Evolutionary conservation across 768 basidiomycete species (phyloP).

Genomic region (Pleurotus tuber-regium): DNA sequence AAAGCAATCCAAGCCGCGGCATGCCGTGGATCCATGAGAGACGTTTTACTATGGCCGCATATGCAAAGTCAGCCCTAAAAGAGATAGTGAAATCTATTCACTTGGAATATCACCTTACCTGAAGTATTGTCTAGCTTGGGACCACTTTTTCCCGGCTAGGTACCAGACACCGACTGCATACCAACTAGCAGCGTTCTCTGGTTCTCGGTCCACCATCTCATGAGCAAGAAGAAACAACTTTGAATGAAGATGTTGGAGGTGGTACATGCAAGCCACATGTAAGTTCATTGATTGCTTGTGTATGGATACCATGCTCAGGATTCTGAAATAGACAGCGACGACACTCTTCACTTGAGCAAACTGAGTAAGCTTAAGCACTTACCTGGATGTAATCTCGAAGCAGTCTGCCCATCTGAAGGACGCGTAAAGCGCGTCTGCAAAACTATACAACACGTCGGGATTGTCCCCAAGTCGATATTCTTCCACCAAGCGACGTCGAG

Average conservation of each 20-base stretch:
- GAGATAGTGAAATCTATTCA: too few species aligned
- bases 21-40: slow-evolving; percentile 94
- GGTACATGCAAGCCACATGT: slow-evolving; percentile 98
- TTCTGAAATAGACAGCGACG: slow-evolving; percentile 44
- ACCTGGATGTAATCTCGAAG: slow-evolving; percentile 84
- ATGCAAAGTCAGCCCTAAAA: too few species aligned
- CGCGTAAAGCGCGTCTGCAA: slow-evolving; percentile 86
- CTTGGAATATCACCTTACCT: too few species aligned
- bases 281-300: slow-evolving; percentile 90
- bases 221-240: slow-evolving; percentile 95
- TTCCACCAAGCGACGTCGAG: slow-evolving; percentile 74
- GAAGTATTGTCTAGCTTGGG: slow-evolving; percentile 91
- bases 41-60: slow-evolving; percentile 94
- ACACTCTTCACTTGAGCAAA: background rate
- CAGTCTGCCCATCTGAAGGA: slow-evolving; percentile 95
- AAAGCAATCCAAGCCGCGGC: slow-evolving; percentile 98
- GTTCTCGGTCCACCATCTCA: slow-evolving; percentile 92
- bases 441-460: slow-evolving; percentile 87
- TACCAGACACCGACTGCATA: slow-evolving; percentile 99
- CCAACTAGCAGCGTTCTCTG: slow-evolving; percentile 93
- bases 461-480: slow-evolving; percentile 88
- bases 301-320: slow-evolving; percentile 78
- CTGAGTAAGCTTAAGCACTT: slow-evolving; percentile 8
- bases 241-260: slow-evolving; percentile 87
- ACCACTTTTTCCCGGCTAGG: slow-evolving; percentile 81